Evolutionary conservation across 345 rosid genomes (phyloP).

Genomic region (Salix viminalis): DNA sequence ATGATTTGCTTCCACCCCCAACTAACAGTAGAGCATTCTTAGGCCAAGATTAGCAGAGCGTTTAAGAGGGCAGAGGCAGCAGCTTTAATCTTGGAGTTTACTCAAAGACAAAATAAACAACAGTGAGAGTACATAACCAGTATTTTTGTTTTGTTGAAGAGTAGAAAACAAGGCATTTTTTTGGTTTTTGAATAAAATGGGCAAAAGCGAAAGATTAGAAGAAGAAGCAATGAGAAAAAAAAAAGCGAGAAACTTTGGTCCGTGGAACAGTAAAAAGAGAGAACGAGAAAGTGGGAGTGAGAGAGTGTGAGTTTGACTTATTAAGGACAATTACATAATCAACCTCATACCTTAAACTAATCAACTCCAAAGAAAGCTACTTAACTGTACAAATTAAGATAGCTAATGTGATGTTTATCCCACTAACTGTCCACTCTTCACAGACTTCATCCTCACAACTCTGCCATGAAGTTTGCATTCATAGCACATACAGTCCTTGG

Average conservation of each 20-base stretch:
- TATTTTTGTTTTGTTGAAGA: not conserved
- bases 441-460: not conserved
- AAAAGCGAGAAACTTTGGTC: not conserved
- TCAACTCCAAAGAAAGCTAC: not conserved
- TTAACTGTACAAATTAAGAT: not conserved
- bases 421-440: not conserved
- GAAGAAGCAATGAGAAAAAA: not conserved
- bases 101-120: not conserved
- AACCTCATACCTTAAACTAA: not conserved
- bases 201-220: not conserved
- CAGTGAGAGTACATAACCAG: not conserved
- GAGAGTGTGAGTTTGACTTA: not conserved
- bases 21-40: not conserved
- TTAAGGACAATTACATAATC: not conserved
- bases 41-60: not conserved
- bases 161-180: slow-evolving; percentile 1
- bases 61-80: not conserved
- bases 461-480: not conserved
- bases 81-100: not conserved
- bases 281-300: not conserved
- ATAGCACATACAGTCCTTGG: not conserved
- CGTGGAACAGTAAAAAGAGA: not conserved
- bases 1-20: not conserved
- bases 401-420: not conserved
- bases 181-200: not conserved